Conservation (phyloP, 78 protist genomes). For the Trichosphaerium sp. region DNA sequence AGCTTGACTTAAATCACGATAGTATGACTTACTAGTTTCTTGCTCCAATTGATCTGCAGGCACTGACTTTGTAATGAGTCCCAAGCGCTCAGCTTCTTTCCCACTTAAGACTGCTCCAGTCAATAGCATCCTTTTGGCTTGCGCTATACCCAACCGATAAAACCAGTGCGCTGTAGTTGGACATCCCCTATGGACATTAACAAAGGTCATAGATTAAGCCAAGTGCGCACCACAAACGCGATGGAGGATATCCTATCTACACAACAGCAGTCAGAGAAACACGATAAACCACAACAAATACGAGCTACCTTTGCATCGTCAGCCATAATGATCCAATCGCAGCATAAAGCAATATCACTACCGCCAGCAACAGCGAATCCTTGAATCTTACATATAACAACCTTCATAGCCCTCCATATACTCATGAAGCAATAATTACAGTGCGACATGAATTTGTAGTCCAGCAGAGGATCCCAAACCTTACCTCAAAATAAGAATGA, state of each 20-base stretch:
- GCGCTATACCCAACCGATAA: conserved; percentile 7
- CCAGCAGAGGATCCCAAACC: not conserved
- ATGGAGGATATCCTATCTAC: conserved; percentile 13
- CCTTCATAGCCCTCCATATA: conserved; percentile 1
- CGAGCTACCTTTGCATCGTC: no score
- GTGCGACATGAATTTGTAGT: not conserved
- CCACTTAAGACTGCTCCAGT: not conserved
- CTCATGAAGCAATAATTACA: not conserved
- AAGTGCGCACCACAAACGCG: no score
- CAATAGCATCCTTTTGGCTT: conserved; percentile 13
- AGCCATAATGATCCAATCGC: no score
- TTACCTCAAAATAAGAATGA: no score
- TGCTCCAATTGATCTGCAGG: not conserved
- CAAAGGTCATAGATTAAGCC: no score
- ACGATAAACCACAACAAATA: no score
- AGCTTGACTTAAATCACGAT: not conserved
- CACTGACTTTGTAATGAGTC: not conserved
- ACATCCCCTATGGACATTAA: no score
- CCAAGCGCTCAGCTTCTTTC: conserved; percentile 2
- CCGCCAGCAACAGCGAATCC: conserved; percentile 3
- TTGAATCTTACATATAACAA: not conserved
- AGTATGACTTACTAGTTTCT: not conserved
- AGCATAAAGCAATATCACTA: conserved; percentile 1
- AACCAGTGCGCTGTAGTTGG: conserved; percentile 10
- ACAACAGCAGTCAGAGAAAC: not conserved